phyloP scores from a whole-genome alignment of 768 basidiomycete species.

The Leccinum barrowsii region DNA sequence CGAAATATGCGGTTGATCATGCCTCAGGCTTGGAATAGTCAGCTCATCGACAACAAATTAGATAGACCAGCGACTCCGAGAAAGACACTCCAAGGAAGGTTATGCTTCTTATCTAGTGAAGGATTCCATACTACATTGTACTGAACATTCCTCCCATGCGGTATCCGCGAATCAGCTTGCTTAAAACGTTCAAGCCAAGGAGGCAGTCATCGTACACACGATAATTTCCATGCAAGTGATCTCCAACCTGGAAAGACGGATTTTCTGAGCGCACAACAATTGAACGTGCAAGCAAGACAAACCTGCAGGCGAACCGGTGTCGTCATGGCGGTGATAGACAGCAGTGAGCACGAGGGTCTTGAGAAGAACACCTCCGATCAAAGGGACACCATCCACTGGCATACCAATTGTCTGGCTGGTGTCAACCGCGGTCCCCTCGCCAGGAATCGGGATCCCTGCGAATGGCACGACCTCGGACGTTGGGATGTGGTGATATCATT shows the following conservation, averaged over 20 bases:
- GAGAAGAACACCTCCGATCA: slow-evolving; percentile 45
- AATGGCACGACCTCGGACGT: neutral
- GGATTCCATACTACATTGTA: neutral
- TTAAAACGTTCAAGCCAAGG: slow-evolving; percentile 27
- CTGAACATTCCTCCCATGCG: slow-evolving; percentile 18
- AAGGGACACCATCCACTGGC: slow-evolving; percentile 32
- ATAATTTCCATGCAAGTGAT: slow-evolving; percentile 25
- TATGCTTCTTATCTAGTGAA: slow-evolving; percentile 20
- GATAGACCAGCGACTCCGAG: slow-evolving; percentile 32
- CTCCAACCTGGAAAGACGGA: neutral
- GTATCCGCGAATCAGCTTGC: slow-evolving; percentile 40
- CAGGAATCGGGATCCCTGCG: neutral
- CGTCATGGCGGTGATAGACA: slow-evolving; percentile 32
- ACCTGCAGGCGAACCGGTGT: neutral
- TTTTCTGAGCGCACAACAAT: slow-evolving; percentile 11
- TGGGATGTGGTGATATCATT: neutral
- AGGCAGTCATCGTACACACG: slow-evolving; percentile 29
- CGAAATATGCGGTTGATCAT: slow-evolving; percentile 7
- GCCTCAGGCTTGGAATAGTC: slow-evolving; percentile 12
- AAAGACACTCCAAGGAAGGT: slow-evolving; percentile 29
- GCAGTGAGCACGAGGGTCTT: slow-evolving; percentile 41
- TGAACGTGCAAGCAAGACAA: slow-evolving; percentile 9
- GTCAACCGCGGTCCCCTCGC: slow-evolving; percentile 23
- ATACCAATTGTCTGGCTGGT: slow-evolving; percentile 44
- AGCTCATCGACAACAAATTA: neutral